phyloP scores from a whole-genome alignment of 1,284 basidiomycete species.

The Apiotrichum gracile region DNA sequence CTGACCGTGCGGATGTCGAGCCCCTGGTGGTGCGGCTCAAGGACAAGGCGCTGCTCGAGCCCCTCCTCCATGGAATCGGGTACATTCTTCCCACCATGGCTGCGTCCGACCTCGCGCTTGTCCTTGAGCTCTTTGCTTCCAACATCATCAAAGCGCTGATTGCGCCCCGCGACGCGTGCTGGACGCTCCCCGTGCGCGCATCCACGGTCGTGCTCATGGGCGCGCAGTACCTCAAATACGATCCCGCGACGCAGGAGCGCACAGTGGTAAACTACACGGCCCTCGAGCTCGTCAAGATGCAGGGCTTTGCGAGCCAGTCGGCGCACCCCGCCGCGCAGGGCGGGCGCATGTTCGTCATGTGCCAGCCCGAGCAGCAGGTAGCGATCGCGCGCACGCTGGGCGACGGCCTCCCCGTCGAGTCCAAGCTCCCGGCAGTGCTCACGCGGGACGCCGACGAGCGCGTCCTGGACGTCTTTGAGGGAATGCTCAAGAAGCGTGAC shows the following conservation, averaged over 20 bases:
- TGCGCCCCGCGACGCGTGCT: conserved; percentile 73
- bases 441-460: neutral
- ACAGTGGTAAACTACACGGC: conserved; percentile 72
- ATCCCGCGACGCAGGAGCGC: conserved; percentile 51
- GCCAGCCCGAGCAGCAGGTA: conserved; percentile 73
- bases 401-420: conserved; percentile 85
- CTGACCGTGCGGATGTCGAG: conserved; percentile 59
- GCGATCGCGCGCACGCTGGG: conserved; percentile 73
- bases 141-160: conserved; percentile 78
- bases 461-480: conserved; percentile 2
- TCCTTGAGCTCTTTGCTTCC: conserved; percentile 76
- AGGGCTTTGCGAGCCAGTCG: conserved; percentile 63
- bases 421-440: conserved; percentile 53
- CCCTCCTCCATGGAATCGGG: conserved; percentile 81
- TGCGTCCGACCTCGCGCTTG: conserved; percentile 64
- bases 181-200: conserved; percentile 76
- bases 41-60: conserved; percentile 64
- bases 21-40: conserved; percentile 58
- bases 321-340: conserved; percentile 24
- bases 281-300: conserved; percentile 83
- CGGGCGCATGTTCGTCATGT: conserved; percentile 77
- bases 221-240: conserved; percentile 70
- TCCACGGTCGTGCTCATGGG: conserved; percentile 82
- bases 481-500: conserved; percentile 24
- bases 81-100: conserved; percentile 73